These are phyloP conservation scores for Trichoderma cornu-damae DNA, from an alignment of 2,329 filamentous ascomycete species.

Conservation along the genomic window DNA sequence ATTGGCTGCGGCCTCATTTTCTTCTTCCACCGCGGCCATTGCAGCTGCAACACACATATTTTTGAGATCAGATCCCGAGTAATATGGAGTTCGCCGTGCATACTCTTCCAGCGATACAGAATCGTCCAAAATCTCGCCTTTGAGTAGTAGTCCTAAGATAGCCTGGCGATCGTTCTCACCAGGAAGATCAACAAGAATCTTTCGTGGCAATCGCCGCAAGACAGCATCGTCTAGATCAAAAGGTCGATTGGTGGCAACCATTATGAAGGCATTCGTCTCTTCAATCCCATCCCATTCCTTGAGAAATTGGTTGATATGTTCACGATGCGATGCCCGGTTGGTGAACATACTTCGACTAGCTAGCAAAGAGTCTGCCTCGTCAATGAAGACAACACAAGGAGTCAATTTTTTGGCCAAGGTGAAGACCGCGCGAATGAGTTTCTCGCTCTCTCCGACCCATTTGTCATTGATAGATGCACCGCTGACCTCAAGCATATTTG, in stretches of 20 bases:
- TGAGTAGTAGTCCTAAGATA: slow-evolving; percentile 67
- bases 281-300: slow-evolving; percentile 93
- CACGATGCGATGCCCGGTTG: slow-evolving; percentile 68
- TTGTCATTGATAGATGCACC: slow-evolving; percentile 93
- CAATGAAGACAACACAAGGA: slow-evolving; percentile 92
- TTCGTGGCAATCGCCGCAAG: slow-evolving; percentile 66
- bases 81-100: slow-evolving; percentile 65
- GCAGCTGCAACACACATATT: slow-evolving; percentile 76
- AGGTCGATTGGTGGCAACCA: slow-evolving; percentile 94
- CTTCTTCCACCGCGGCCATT: slow-evolving; percentile 72
- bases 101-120: slow-evolving; percentile 58
- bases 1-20: slow-evolving; percentile 43
- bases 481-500: slow-evolving; percentile 77
- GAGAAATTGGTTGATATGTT: slow-evolving; percentile 94
- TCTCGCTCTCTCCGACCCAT: slow-evolving; percentile 93
- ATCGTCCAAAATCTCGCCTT: slow-evolving; percentile 58
- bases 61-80: slow-evolving; percentile 79
- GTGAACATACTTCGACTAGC: slow-evolving; percentile 64
- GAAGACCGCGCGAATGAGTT: slow-evolving; percentile 91
- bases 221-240: slow-evolving; percentile 92
- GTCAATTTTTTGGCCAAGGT: slow-evolving; percentile 83
- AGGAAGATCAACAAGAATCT: slow-evolving; percentile 69
- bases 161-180: slow-evolving; percentile 59
- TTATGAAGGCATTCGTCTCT: slow-evolving; percentile 83
- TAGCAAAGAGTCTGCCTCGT: slow-evolving; percentile 92